phyloP scores from a whole-genome alignment of 1,139 yeast species.

The Pichiaceae sp. region DNA sequence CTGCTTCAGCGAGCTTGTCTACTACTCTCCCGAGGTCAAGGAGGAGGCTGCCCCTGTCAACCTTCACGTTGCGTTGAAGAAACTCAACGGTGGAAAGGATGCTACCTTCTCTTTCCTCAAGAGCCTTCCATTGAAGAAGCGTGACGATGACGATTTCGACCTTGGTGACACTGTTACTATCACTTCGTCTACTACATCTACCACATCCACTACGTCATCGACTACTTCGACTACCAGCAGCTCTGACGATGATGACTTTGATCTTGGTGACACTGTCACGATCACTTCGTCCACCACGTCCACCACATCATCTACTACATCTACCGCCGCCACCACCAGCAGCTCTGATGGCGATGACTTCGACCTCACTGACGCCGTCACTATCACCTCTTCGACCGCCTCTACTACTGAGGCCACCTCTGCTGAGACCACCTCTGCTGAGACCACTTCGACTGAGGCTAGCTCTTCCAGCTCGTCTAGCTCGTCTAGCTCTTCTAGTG shows the following conservation, averaged over 20 bases:
- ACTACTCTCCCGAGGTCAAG: not conserved
- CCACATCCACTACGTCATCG: no score
- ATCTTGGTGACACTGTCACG: conserved; percentile 46
- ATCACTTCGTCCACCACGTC: conserved; percentile 10
- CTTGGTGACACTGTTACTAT: conserved; percentile 57
- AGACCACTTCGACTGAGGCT: not conserved
- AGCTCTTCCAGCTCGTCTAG: not conserved
- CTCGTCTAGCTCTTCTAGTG: not conserved
- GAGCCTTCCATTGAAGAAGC: conserved; percentile 71
- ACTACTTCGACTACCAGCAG: no score
- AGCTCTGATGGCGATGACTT: not conserved
- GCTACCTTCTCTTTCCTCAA: no score
- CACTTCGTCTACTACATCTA: conserved; percentile 82
- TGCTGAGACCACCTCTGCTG: not conserved
- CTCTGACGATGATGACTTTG: conserved; percentile 73
- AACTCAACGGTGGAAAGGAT: conserved; percentile 86
- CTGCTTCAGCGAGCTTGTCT: not conserved
- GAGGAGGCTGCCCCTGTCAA: not conserved
- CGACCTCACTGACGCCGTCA: not conserved
- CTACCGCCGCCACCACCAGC: conserved; percentile 7
- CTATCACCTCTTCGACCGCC: not conserved
- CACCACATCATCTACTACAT: conserved; percentile 5
- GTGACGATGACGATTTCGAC: conserved; percentile 71
- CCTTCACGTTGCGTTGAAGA: not conserved
- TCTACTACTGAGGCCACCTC: not conserved